Evolutionary conservation across 1,139 yeast species (phyloP), one percentile per base, ranked within the genome.

Genomic region (Geotrichum aggregatum): DNA sequence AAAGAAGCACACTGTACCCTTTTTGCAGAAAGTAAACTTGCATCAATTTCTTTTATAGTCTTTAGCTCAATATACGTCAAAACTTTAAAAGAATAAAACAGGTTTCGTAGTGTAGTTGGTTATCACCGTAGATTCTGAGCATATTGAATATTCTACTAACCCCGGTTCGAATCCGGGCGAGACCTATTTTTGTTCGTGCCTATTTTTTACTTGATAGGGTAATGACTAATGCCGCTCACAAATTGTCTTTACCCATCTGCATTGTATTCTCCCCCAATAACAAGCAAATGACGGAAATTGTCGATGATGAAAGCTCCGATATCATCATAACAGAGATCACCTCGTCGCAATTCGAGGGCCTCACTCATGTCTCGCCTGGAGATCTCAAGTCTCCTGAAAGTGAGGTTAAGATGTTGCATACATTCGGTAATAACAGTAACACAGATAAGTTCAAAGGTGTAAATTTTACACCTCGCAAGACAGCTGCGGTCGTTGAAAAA

Each of bases 121-220:
- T 36, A 48, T 48, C 52, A 48, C 52, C 2, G 28, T 34, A 47
- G 52, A 48, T 48, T 48, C 47, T 48, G 52, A 48, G 31, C 11
- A 4, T 6, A 19, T 5, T 39, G 35, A 21, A 33, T 34, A 11
- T 51, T 54, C 57, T 56, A 47, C 53, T 16, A 54, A 54, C 57
- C 58, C 56, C 57, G 52, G 58, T 55, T 54, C 57, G 58, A 55
- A 54, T 54, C 57, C 57, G 57, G 57, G 57, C 52, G 44, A 36
- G 57, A 55, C 57, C 57, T 55, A 19, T 21, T 19, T 43, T 42
- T 45, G n/a, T 45, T 35, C 8, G 28, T 8, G 5, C 8, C 28
- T 39, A 13, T 4, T 35, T 34, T 35, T 11, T 35, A 14, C 16
- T 10, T 35, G 13, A 35, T 3, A 10, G 40, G 21, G 40, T 35